Evolutionary conservation across 176 grass and related monocot genomes (phyloP), one percentile per base, ranked within the genome.

Genomic region (Zizania latifolia): DNA sequence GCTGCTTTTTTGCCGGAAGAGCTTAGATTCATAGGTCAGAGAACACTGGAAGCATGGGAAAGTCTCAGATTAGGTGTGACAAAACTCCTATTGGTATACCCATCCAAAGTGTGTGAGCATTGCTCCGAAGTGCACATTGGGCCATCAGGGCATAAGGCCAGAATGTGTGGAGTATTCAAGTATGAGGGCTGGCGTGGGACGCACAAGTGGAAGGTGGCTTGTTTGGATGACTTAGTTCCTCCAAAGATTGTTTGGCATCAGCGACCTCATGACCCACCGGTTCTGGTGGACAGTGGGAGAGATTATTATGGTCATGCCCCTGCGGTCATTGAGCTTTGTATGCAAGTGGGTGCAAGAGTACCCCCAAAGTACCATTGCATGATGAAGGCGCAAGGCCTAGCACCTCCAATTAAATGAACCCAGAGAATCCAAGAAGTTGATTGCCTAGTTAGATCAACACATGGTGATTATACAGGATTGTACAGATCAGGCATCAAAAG

Each of bases 101-200:
- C 90, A 68, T 85, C 86, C 32, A 97, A 97, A 74, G 91, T 92
- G 24, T 97, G 94, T 53, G 43, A 87, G 68, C 30, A 89, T 54
- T 98, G 91, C 76, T 92, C 86, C 33, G 94, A 98, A 85, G 84
- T 98, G 58, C 91, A 98, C 38, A 68, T 98, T 51, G 91, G 94
- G 37, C 62, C 82, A 50, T 87, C 89, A 59, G 91, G 88, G 54
- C 91, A 98, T 65, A 98, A 86, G 81, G 91, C 87, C 30, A 89
- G 88, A 56, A 89, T 85, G 78, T 98, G 91, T 81, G 94, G 94
- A 33, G 79, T 98, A 27, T 98, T 93, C 28, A 87, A 94, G 61
- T 85, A 77, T 58, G 84, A 98, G 78, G 79, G 82, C 27, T 98
- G 94, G 94, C 81, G 75, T 64, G 94, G 91, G 34, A 66, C 72